phyloP scores from a whole-genome alignment of 192 early-diverging fungal species.

The Coemansia reversa region DNA sequence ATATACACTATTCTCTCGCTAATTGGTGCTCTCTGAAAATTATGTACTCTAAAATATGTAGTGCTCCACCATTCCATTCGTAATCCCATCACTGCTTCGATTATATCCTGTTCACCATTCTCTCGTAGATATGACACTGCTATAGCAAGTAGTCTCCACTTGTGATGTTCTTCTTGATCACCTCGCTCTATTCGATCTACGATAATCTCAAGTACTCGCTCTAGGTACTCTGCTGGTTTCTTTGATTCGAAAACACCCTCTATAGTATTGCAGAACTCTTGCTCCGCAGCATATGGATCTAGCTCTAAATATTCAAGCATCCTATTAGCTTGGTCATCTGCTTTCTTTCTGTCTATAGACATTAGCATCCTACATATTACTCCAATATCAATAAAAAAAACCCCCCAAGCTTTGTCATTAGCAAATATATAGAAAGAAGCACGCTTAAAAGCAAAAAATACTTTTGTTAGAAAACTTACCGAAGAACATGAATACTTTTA shows the following conservation, averaged over 20 bases:
- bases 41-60: constrained; percentile 17
- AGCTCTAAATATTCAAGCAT: constrained; percentile 39
- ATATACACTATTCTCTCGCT: constrained; percentile 14
- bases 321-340: constrained; percentile 10
- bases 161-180: constrained; percentile 8
- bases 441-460: background rate
- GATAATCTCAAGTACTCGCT: constrained; percentile 16
- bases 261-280: background rate
- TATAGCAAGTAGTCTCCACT: constrained; percentile 27
- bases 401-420: background rate
- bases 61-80: constrained; percentile 33
- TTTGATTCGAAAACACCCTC: background rate
- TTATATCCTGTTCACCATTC: background rate
- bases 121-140: background rate
- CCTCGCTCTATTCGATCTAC: constrained; percentile 39
- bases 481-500: constrained; percentile 13
- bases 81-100: constrained; percentile 13
- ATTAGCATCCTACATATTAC: constrained; percentile 28
- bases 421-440: background rate
- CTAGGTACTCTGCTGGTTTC: background rate
- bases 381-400: background rate
- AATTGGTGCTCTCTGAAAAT: background rate
- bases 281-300: constrained; percentile 31
- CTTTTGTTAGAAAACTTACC: constrained; percentile 13
- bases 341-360: constrained; percentile 12